Conservation (phyloP, 108 stramenopile species). For the Discostella stelligeroides region DNA sequence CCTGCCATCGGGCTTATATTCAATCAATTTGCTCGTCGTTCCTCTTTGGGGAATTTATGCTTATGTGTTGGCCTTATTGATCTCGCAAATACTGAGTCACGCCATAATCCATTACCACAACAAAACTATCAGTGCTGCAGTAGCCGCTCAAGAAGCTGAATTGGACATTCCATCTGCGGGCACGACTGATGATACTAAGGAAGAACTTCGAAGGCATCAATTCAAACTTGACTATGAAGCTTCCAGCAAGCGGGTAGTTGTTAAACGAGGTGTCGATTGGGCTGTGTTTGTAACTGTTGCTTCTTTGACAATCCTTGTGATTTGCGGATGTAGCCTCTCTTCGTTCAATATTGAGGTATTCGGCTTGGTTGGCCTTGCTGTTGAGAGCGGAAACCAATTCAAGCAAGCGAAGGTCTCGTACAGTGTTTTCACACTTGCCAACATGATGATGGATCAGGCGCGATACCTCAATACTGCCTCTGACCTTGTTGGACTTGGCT, state of each 20-base stretch:
- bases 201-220: constrained; percentile 25
- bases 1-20: constrained; percentile 70
- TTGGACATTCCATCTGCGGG: constrained; percentile 20
- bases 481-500: constrained; percentile 67
- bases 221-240: constrained; percentile 53
- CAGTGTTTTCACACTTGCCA: constrained; percentile 60
- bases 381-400: constrained; percentile 75
- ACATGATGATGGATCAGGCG: constrained; percentile 77
- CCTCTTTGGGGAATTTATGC: constrained; percentile 87
- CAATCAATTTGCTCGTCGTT: constrained; percentile 69
- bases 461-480: constrained; percentile 51
- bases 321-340: constrained; percentile 61
- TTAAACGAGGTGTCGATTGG: constrained; percentile 46
- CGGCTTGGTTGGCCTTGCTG: constrained; percentile 73
- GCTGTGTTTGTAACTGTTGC: constrained; percentile 29
- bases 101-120: constrained; percentile 85
- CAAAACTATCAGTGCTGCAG: constrained; percentile 38
- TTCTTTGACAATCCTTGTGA: constrained; percentile 48
- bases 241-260: constrained; percentile 30
- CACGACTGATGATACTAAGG: not conserved
- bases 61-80: constrained; percentile 79
- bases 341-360: constrained; percentile 68
- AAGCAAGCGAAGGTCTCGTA: constrained; percentile 58
- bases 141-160: constrained; percentile 13
- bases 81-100: constrained; percentile 79